A percentile compares a stretch with the other conserved stretches of the same genome.
phyloP scores from a whole-genome alignment of 345 rosid species.

The Lepidium africanum region DNA sequence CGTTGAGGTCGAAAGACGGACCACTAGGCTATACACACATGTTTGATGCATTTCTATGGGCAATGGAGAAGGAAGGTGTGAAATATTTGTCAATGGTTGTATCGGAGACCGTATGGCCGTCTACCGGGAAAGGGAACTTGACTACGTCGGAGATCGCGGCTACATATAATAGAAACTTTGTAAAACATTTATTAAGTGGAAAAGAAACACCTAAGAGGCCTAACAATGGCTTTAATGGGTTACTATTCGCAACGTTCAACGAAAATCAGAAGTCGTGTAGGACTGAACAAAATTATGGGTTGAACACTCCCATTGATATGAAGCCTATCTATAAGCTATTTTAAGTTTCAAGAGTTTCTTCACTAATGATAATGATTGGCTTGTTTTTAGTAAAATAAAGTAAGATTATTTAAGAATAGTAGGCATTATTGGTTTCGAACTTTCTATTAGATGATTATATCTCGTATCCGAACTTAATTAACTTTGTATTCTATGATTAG shows the following conservation, averaged over 20 bases:
- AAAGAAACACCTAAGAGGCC: conserved; percentile 37
- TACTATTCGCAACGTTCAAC: conserved; percentile 24
- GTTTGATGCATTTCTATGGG: conserved; percentile 27
- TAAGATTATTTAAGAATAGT: background rate
- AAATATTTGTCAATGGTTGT: conserved; percentile 5
- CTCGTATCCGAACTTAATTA: no score
- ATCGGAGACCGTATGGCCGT: conserved; percentile 40
- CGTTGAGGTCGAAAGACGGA: conserved; percentile 26
- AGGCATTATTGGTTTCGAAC: background rate
- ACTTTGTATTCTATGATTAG: no score
- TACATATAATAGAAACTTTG: conserved; percentile 20
- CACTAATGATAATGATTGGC: background rate
- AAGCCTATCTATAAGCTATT: conserved; percentile 11
- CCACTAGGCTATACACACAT: conserved; percentile 21
- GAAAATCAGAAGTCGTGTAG: conserved; percentile 12
- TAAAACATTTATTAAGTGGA: background rate
- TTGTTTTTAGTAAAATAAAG: background rate
- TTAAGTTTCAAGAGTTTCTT: conserved; percentile 4
- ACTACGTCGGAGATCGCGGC: conserved; percentile 17
- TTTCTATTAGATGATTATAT: background rate
- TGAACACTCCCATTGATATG: conserved; percentile 18
- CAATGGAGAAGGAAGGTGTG: conserved; percentile 24
- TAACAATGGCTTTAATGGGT: background rate
- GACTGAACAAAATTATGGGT: conserved; percentile 29
- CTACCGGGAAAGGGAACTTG: conserved; percentile 26